A percentile compares a stretch with the other conserved stretches of the same genome.
Conservation (phyloP, 495 filamentous ascomycete genomes). For the Letharia lupina region DNA sequence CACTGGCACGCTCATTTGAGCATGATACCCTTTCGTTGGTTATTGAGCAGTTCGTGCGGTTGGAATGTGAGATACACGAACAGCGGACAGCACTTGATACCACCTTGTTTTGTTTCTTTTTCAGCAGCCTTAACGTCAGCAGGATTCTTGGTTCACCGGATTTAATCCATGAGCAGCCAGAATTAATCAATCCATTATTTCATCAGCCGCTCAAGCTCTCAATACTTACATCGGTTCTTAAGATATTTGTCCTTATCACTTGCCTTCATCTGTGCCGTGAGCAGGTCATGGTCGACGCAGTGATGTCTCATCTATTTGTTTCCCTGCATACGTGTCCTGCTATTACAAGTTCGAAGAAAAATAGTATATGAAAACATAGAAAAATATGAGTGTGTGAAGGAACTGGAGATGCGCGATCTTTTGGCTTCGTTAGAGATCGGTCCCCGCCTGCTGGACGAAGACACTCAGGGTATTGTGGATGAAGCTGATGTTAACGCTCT, state of each 20-base stretch:
- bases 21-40: conserved; percentile 10
- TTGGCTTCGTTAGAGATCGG: no score
- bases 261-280: neutral
- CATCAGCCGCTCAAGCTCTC: neutral
- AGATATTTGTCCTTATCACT: neutral
- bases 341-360: no score
- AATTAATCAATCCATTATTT: neutral
- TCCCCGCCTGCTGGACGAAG: no score
- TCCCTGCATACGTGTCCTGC: neutral
- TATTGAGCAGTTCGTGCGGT: neutral
- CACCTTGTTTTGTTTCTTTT: neutral
- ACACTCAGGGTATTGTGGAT: no score
- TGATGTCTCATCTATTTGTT: neutral
- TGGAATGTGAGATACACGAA: conserved; percentile 3
- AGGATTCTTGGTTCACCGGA: neutral
- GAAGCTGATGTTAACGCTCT: no score
- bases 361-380: no score
- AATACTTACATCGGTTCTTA: neutral
- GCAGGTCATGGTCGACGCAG: no score
- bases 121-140: neutral
- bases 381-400: no score
- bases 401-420: no score
- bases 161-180: conserved; percentile 5
- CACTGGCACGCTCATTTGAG: neutral
- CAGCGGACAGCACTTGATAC: conserved; percentile 8